These are phyloP conservation scores for Globomyces pollinis-pini DNA, from an alignment of 192 early-diverging fungal genomes.

Conservation along the genomic window DNA sequence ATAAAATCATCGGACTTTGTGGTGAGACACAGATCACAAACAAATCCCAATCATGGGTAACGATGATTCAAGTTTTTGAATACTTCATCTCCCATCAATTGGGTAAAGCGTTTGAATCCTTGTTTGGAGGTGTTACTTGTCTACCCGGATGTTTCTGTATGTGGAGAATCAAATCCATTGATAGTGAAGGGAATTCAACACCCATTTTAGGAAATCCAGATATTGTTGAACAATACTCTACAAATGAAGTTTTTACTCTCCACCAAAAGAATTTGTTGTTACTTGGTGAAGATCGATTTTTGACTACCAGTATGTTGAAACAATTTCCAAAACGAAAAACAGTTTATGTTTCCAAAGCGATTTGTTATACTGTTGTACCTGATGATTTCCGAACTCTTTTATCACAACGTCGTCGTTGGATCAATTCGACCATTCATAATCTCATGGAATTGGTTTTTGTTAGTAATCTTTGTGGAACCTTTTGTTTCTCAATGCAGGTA, in stretches of 20 bases:
- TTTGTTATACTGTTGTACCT: constrained; percentile 87
- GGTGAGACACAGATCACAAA: constrained; percentile 95
- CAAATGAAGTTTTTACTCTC: constrained; percentile 48
- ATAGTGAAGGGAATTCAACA: constrained; percentile 22
- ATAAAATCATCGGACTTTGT: constrained; percentile 82
- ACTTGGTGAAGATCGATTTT: constrained; percentile 91
- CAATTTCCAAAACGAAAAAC: constrained; percentile 91
- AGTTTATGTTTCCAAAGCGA: constrained; percentile 88
- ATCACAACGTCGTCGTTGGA: constrained; percentile 89
- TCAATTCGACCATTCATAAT: constrained; percentile 96
- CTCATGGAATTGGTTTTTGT: constrained; percentile 87
- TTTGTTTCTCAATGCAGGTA: constrained; percentile 93
- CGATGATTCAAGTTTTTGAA: constrained; percentile 94
- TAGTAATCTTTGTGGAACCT: constrained; percentile 85
- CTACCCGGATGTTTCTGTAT: constrained; percentile 96
- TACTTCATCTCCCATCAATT: constrained; percentile 97
- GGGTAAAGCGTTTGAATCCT: constrained; percentile 91
- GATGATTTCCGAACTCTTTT: constrained; percentile 74
- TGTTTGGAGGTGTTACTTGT: constrained; percentile 96
- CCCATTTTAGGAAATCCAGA: constrained; percentile 64
- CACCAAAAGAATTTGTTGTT: constrained; percentile 91
- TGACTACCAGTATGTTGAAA: constrained; percentile 86
- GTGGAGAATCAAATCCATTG: constrained; percentile 80
- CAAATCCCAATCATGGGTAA: constrained; percentile 83
- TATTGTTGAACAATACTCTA: constrained; percentile 52